Percentiles rank a stretch among this genome's conserved stretches.
Conservation (phyloP, 495 filamentous ascomycete genomes). For the Venustampulla echinocandica region DNA sequence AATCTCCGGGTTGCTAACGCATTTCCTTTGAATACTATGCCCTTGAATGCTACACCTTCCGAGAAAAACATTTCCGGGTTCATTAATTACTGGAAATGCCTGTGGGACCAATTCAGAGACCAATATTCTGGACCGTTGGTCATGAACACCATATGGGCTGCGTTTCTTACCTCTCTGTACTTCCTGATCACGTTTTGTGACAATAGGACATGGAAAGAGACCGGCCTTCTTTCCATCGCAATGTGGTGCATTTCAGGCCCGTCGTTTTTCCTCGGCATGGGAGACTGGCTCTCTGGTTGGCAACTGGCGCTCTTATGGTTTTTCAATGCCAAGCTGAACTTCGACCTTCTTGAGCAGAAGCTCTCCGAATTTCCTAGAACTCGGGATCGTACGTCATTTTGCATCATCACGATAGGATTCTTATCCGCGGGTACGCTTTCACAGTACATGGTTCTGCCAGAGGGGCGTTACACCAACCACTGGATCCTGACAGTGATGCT, state of each 20-base stretch:
- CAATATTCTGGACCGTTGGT: neutral
- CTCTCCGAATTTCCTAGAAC: neutral
- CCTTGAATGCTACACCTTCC: too few species aligned
- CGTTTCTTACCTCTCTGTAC: neutral
- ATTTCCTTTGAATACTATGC: too few species aligned
- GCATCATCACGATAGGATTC: neutral
- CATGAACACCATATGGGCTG: neutral
- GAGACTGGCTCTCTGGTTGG: neutral
- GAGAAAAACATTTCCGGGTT: neutral
- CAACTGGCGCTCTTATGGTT: neutral
- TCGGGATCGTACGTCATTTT: neutral
- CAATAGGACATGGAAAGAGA: neutral
- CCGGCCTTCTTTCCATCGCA: neutral
- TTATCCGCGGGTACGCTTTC: neutral
- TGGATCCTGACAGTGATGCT: neutral
- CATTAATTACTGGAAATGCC: neutral
- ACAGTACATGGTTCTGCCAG: neutral
- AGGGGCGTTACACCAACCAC: neutral
- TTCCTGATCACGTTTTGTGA: neutral
- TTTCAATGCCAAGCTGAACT: neutral
- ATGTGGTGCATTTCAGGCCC: neutral
- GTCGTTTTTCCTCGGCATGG: neutral
- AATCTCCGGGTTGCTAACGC: too few species aligned
- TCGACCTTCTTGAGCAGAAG: neutral
- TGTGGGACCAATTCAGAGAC: neutral